Base-by-base conservation (phyloP, 148 eudicot species). In the Amaranthus hypochondriacus region DNA sequence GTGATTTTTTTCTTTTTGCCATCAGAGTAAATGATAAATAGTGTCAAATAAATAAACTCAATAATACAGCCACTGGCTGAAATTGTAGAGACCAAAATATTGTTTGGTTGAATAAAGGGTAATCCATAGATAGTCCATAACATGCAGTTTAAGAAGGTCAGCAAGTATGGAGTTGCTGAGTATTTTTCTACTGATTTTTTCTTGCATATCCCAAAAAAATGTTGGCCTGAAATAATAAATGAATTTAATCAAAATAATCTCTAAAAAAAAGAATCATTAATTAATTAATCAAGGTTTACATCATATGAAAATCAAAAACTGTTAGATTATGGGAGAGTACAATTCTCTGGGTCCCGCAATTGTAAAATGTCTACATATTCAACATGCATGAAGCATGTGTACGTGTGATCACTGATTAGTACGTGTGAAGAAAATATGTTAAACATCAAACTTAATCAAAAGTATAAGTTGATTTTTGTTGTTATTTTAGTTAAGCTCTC, bases 121-220 rank as follows among this genome's bases (percentile, higher is more conserved):
- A 94, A 84, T 2, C 97, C 98, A 57, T 94, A 94, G 5, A 91
- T 46, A 4, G 84, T 71, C 97, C 98, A 91, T 5, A 89, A 71
- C 71, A 89, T 90, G 71, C 95, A 89, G 74, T 93, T 93, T 28
- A 93, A 14, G 48, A 91, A 81, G 6, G 97, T 88, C 0, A 86
- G 91, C 0, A 88, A 64, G 77, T 93, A 93, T 53, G 97, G 90
- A 11, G 83, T 75, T 13, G 97, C 68, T 3, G 98, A 93, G 86
- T 79, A 93, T 68, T 88, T 85, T 49, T 91, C 97, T 58, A 93
- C 98, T 1, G 97, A 84, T 14, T 86, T 86, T 71, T 84, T 93
- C 80, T 86, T 89, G 83, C 92, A 89, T 87, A 93, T 93, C 6
- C 73, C 52, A 42, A 77, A 18, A 18, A 69, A 90, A 90, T 50